These are phyloP conservation scores for Furcasterigmium sp. DNA, from an alignment of 2,329 filamentous ascomycete genomes.

Conservation along the genomic window DNA sequence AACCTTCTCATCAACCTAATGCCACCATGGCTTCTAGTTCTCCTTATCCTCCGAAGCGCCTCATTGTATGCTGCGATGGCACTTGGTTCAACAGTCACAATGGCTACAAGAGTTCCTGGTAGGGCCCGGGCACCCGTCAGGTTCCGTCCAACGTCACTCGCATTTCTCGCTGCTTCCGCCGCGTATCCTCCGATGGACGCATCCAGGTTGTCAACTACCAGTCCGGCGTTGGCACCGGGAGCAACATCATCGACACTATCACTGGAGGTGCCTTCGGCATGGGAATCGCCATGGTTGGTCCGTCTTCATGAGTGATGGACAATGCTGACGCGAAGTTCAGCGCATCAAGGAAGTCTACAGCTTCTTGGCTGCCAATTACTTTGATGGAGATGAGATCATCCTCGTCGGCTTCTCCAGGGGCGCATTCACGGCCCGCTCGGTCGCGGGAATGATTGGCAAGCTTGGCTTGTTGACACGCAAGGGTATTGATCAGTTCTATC, in stretches of 20 bases:
- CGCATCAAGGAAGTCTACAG: slow-evolving; percentile 56
- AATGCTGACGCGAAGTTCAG: slow-evolving; percentile 23
- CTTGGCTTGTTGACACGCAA: slow-evolving; percentile 47
- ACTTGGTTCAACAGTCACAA: slow-evolving; percentile 28
- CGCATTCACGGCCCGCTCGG: slow-evolving; percentile 52
- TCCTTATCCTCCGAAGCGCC: slow-evolving; percentile 29
- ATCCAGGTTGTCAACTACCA: slow-evolving; percentile 58
- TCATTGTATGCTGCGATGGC: slow-evolving; percentile 48
- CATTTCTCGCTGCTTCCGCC: slow-evolving; percentile 51
- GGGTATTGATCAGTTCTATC: slow-evolving; percentile 49
- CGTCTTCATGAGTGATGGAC: neutral
- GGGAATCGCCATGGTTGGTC: slow-evolving; percentile 43
- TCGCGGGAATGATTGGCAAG: slow-evolving; percentile 46
- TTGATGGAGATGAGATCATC: slow-evolving; percentile 50
- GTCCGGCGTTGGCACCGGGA: slow-evolving; percentile 53
- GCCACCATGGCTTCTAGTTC: neutral
- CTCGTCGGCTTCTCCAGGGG: slow-evolving; percentile 54
- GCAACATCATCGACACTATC: slow-evolving; percentile 41
- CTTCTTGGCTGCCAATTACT: slow-evolving; percentile 58
- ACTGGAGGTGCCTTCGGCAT: slow-evolving; percentile 50
- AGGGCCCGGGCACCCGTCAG: slow-evolving; percentile 35
- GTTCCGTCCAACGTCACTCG: slow-evolving; percentile 56
- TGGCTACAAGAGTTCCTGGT: slow-evolving; percentile 34
- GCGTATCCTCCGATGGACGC: slow-evolving; percentile 42
- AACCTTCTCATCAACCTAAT: neutral